A percentile compares a stretch with the other conserved stretches of the same genome.
phyloP scores from a whole-genome alignment of 768 basidiomycete species.

The Daedaleopsis sinensis region DNA sequence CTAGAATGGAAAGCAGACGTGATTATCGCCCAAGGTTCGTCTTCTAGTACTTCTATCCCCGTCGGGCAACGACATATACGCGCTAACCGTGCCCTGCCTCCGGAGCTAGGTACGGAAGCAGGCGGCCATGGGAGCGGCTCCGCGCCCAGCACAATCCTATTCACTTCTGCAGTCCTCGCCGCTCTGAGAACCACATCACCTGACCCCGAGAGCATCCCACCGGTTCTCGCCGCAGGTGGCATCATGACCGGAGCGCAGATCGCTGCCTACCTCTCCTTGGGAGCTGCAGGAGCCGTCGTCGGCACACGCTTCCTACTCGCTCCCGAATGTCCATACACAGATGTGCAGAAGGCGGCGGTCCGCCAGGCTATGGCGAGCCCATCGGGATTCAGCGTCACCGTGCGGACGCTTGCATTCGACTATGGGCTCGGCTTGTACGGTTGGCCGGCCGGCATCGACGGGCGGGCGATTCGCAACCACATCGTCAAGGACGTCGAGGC shows the following conservation, averaged over 20 bases:
- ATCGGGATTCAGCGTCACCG: constrained; percentile 16
- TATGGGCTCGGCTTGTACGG: constrained; percentile 30
- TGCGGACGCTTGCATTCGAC: constrained; percentile 39
- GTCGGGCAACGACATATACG: no score
- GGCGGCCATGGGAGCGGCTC: constrained; percentile 72
- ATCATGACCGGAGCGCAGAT: constrained; percentile 65
- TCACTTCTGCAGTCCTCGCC: constrained; percentile 58
- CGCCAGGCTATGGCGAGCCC: constrained; percentile 26
- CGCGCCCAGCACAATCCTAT: constrained; percentile 60
- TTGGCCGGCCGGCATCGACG: constrained; percentile 41
- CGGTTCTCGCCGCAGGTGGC: constrained; percentile 77
- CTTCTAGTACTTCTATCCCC: not conserved
- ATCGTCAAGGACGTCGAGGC: constrained; percentile 60
- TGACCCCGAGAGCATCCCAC: constrained; percentile 39
- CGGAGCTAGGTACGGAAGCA: constrained; percentile 64
- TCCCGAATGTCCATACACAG: constrained; percentile 52
- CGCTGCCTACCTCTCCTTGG: constrained; percentile 65
- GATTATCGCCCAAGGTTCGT: constrained; percentile 75
- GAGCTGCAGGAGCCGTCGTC: constrained; percentile 66
- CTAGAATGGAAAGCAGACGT: constrained; percentile 71
- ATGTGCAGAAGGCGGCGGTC: constrained; percentile 36
- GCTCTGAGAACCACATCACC: constrained; percentile 28
- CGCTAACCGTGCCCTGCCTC: no score
- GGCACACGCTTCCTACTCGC: constrained; percentile 80
- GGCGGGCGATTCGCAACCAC: constrained; percentile 55